phyloP scores from a whole-genome alignment of 352 stramenopile species.

The Pelagophyceae sp. region DNA sequence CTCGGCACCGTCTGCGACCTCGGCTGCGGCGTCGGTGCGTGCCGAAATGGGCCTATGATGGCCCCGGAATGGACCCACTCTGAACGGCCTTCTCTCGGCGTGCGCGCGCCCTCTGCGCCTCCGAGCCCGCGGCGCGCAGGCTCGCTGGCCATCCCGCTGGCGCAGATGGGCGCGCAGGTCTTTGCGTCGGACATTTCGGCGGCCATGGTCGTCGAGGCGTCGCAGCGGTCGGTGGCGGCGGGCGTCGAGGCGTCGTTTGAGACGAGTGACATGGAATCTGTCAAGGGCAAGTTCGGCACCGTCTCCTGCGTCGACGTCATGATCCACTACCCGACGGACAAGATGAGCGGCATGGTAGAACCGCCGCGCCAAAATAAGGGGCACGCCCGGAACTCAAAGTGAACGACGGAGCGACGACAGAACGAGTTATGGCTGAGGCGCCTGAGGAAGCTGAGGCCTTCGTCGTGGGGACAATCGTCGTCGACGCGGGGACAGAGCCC shows the following conservation, averaged over 20 bases:
- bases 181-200: conserved; percentile 64
- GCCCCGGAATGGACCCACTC: not conserved
- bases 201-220: conserved; percentile 59
- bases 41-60: conserved; percentile 28
- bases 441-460: too few species aligned
- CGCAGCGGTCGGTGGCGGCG: conserved; percentile 42
- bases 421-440: too few species aligned
- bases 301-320: conserved; percentile 71
- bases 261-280: conserved; percentile 64
- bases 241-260: conserved; percentile 57
- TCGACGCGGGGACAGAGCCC: too few species aligned
- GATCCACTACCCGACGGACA: conserved; percentile 72
- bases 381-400: too few species aligned
- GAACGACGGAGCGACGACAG: too few species aligned
- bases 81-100: too few species aligned
- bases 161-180: conserved; percentile 58
- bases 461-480: too few species aligned
- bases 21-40: conserved; percentile 53
- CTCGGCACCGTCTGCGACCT: conserved; percentile 67
- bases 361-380: too few species aligned
- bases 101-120: too few species aligned
- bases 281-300: conserved; percentile 61
- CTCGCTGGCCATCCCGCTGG: conserved; percentile 63
- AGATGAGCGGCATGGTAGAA: conserved; percentile 70
- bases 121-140: conserved; percentile 19